Evolutionary conservation across 139 green algal species (phyloP).

Genomic region (Parachlorella kessleri): DNA sequence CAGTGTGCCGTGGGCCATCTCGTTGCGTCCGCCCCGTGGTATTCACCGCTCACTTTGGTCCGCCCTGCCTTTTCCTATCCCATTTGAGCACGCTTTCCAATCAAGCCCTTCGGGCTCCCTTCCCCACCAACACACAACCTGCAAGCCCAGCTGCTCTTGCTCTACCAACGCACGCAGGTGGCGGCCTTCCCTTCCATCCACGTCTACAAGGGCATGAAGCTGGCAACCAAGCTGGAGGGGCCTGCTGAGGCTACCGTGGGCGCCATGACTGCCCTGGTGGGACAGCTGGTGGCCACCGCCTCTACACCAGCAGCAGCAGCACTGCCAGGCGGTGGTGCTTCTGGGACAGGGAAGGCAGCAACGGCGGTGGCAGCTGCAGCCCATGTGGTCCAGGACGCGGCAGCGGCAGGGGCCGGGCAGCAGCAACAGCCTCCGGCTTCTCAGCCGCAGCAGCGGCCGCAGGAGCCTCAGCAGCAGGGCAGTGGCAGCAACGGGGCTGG

Average conservation of each 20-base stretch:
- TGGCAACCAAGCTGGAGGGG: slow-evolving; percentile 17
- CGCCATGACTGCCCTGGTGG: slow-evolving; percentile 2
- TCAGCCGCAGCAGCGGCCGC: neutral
- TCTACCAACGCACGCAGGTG: too few species aligned
- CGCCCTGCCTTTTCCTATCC: too few species aligned
- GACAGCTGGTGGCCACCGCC: neutral
- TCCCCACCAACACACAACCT: too few species aligned
- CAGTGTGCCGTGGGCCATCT: too few species aligned
- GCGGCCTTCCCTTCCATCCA: slow-evolving; percentile 32
- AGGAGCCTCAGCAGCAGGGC: neutral
- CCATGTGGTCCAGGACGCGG: neutral
- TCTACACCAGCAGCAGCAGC: neutral
- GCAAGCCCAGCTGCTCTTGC: too few species aligned
- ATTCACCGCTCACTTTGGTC: too few species aligned
- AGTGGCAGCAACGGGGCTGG: neutral
- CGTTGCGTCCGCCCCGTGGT: too few species aligned
- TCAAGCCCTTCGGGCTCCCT: too few species aligned
- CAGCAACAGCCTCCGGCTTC: neutral
- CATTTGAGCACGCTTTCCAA: too few species aligned
- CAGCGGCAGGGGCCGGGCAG: neutral
- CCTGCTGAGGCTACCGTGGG: neutral
- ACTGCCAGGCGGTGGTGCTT: neutral
- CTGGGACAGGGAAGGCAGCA: neutral
- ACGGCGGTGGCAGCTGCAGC: neutral
- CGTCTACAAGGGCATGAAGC: slow-evolving; percentile 60